Evolutionary conservation across 2,329 filamentous ascomycete genomes (phyloP).

Genomic region (Exophiala viscosa): DNA sequence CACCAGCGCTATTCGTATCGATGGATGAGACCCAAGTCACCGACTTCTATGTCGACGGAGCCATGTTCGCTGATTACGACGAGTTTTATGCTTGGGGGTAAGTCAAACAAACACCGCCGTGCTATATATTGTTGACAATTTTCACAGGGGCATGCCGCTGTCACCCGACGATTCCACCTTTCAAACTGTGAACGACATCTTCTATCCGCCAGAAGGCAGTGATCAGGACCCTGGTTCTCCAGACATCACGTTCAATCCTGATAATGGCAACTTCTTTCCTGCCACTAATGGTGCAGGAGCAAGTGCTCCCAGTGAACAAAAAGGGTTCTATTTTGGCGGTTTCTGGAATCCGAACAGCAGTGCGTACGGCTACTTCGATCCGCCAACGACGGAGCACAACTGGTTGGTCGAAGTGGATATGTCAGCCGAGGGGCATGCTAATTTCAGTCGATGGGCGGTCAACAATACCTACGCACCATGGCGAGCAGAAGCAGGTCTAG

Average conservation of each 20-base stretch:
- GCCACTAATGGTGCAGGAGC: background rate
- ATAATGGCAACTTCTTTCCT: background rate
- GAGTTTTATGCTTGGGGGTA: conserved; percentile 62
- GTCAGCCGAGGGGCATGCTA: conserved; percentile 45
- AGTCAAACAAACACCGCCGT: too few species aligned
- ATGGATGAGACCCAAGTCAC: conserved; percentile 47
- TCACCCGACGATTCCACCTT: too few species aligned
- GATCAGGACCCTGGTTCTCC: background rate
- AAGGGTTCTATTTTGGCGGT: background rate
- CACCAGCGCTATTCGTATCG: conserved; percentile 46
- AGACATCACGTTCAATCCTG: background rate
- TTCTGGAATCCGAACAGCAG: background rate
- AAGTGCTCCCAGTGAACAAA: background rate
- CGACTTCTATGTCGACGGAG: conserved; percentile 59
- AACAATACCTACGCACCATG: conserved; percentile 40
- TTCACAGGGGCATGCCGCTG: too few species aligned
- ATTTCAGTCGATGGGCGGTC: conserved; percentile 54
- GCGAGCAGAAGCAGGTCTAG: conserved; percentile 62
- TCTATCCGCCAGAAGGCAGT: too few species aligned
- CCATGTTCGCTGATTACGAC: conserved; percentile 61
- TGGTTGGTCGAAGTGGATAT: conserved; percentile 51
- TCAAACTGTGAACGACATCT: too few species aligned
- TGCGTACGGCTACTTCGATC: background rate
- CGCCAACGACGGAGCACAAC: background rate
- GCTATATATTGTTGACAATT: too few species aligned